Percentiles rank a stretch among this genome's conserved stretches.
Conservation (phyloP, 495 filamentous ascomycete species). For the Alectoria sarmentosa region DNA sequence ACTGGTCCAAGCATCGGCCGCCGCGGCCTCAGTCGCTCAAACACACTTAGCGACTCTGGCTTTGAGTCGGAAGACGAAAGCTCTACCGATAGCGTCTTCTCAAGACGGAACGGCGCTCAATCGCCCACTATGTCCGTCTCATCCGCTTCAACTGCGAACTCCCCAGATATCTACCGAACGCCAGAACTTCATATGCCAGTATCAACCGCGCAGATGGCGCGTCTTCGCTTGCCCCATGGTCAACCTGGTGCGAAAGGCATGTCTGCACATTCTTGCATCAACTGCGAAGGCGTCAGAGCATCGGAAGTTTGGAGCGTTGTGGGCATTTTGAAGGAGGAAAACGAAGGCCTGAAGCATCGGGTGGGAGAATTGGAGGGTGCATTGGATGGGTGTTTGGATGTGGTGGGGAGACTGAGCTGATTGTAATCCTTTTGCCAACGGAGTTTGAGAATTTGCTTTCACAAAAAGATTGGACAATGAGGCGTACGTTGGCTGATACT, state of each 20-base stretch:
- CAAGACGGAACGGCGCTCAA: slow-evolving; percentile 44
- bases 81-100: slow-evolving; percentile 56
- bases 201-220: background rate
- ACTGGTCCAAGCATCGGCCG: slow-evolving; percentile 4
- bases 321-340: slow-evolving; percentile 64
- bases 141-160: slow-evolving; percentile 42
- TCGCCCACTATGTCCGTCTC: slow-evolving; percentile 30
- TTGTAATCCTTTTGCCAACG: background rate
- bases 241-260: slow-evolving; percentile 1
- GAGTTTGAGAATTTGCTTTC: background rate
- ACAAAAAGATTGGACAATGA: background rate
- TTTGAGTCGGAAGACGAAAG: slow-evolving; percentile 50
- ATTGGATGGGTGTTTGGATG: slow-evolving; percentile 64
- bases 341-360: slow-evolving; percentile 58
- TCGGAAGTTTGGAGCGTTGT: slow-evolving; percentile 68
- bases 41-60: slow-evolving; percentile 23
- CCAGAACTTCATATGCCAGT: background rate
- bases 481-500: background rate
- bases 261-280: slow-evolving; percentile 24
- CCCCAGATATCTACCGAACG: slow-evolving; percentile 33
- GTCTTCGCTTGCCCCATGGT: background rate
- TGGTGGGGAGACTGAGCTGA: slow-evolving; percentile 35
- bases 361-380: slow-evolving; percentile 59
- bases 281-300: slow-evolving; percentile 6
- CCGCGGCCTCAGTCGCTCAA: slow-evolving; percentile 2